phyloP scores from a whole-genome alignment of 1,139 yeast genomes.

The Scheffersomyces segobiensis region DNA sequence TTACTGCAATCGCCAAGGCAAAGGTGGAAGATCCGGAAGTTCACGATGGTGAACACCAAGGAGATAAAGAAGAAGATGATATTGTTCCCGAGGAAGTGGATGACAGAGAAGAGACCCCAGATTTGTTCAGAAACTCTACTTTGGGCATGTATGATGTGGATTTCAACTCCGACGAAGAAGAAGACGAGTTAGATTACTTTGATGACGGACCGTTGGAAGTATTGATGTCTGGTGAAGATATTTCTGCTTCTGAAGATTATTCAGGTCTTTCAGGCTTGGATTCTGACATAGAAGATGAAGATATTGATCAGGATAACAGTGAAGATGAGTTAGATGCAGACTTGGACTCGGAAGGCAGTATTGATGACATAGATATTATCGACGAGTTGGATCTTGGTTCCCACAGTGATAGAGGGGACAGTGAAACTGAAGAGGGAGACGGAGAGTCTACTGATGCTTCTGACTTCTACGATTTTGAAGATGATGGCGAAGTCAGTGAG shows the following conservation, averaged over 20 bases:
- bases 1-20: slow-evolving; percentile 62
- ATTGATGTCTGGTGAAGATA: slow-evolving; percentile 37
- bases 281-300: slow-evolving; percentile 10
- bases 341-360: slow-evolving; percentile 10
- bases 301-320: slow-evolving; percentile 15
- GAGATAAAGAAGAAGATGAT: slow-evolving; percentile 55
- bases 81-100: slow-evolving; percentile 57
- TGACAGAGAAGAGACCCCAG: slow-evolving; percentile 78
- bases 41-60: slow-evolving; percentile 50
- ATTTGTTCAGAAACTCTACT: slow-evolving; percentile 82
- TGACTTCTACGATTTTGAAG: slow-evolving; percentile 32
- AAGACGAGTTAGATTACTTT: slow-evolving; percentile 25
- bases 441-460: slow-evolving; percentile 37
- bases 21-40: slow-evolving; percentile 59
- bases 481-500: slow-evolving; percentile 25
- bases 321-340: slow-evolving; percentile 21
- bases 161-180: slow-evolving; percentile 59
- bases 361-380: slow-evolving; percentile 10
- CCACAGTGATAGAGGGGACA: slow-evolving; percentile 17
- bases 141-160: slow-evolving; percentile 93
- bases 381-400: slow-evolving; percentile 11
- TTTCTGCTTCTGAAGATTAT: slow-evolving; percentile 22
- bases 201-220: slow-evolving; percentile 37
- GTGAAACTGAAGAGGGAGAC: slow-evolving; percentile 21
- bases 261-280: slow-evolving; percentile 30